Percentiles rank a stretch among this genome's conserved stretches.
These are phyloP conservation scores for Suhomyces wounanorum DNA, from an alignment of 1,139 yeast species.

Conservation along the genomic window DNA sequence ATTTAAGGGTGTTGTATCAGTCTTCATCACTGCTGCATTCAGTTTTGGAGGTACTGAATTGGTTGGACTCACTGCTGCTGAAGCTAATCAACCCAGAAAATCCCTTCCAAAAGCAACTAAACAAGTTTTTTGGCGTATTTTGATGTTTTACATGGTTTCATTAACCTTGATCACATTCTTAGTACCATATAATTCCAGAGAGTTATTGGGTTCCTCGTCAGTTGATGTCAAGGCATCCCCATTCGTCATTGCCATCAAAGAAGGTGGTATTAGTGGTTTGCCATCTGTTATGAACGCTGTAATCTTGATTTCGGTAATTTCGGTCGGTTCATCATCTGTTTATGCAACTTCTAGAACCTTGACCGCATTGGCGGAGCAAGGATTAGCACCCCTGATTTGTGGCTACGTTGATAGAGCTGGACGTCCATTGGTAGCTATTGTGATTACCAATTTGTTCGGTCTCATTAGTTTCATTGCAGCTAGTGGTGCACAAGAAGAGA, in stretches of 20 bases:
- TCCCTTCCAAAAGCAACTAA: slow-evolving; percentile 45
- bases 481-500: slow-evolving; percentile 32
- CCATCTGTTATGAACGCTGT: slow-evolving; percentile 76
- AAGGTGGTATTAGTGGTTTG: slow-evolving; percentile 59
- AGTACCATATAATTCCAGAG: slow-evolving; percentile 35
- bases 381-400: slow-evolving; percentile 28
- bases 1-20: slow-evolving; percentile 49
- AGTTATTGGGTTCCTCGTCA: slow-evolving; percentile 37
- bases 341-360: slow-evolving; percentile 31
- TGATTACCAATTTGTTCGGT: slow-evolving; percentile 32
- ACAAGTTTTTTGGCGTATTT: slow-evolving; percentile 39
- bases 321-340: slow-evolving; percentile 42
- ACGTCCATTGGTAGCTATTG: slow-evolving; percentile 33
- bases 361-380: slow-evolving; percentile 28
- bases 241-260: slow-evolving; percentile 57
- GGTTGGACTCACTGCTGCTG: slow-evolving; percentile 46
- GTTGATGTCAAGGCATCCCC: slow-evolving; percentile 55
- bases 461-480: slow-evolving; percentile 35
- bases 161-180: slow-evolving; percentile 34
- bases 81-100: slow-evolving; percentile 40
- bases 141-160: slow-evolving; percentile 36
- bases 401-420: slow-evolving; percentile 31
- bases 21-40: slow-evolving; percentile 57
- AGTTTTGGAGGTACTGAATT: slow-evolving; percentile 55
- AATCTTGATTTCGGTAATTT: slow-evolving; percentile 63